Evolutionary conservation across 805 yeast genomes (phyloP), one percentile per base, ranked within the genome.

Genomic region (Schwanniomyces pseudopolymorphus): DNA sequence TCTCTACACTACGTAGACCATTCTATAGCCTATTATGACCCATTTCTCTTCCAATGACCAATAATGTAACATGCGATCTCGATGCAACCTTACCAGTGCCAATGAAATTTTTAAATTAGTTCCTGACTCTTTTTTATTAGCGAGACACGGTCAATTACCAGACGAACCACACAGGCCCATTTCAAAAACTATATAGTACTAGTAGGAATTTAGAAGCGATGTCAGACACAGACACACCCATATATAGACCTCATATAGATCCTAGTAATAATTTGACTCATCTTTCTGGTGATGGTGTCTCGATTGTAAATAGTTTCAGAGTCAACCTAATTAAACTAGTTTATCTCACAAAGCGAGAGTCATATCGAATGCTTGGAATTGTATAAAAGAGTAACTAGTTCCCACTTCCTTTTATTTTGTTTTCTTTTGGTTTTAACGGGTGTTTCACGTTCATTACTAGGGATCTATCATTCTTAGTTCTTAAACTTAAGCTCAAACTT

Each of bases 381-480:
- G 24, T 27, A 40, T 24, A 28, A 26, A 31, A 26, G 43, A 19
- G 14, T 19, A 17, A 24, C 5, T 13, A n/a, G 35, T 17, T 39
- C 22, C n/a, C 26, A 13, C 33, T 10, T 13, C 31, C 11, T 10
- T 36, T 36, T 21, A 10, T 14, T 22, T 14, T 6, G 24, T 20
- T 44, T 27, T 40, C 31, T 43, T 39, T 49, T 44, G 44, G 50
- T 48, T 48, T 45, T 51, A 55, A 55, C 59, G 59, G 56, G 49
- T 42, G 43, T 42, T 31, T 39, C 43, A 45, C 52, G 53, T 51
- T 52, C 47, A 49, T 47, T 47, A 36, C 43, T 38, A 40, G 42
- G 47, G 39, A 36, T 43, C 25, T 19, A 36, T 36, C 22, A 20
- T 20, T 36, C 49, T 45, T 49, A 46, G 47, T 49, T 49, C 43